Evolutionary conservation across 2,329 filamentous ascomycete genomes (phyloP), one percentile per base, ranked within the genome.

Genomic region (Aspergillus versicolor): DNA sequence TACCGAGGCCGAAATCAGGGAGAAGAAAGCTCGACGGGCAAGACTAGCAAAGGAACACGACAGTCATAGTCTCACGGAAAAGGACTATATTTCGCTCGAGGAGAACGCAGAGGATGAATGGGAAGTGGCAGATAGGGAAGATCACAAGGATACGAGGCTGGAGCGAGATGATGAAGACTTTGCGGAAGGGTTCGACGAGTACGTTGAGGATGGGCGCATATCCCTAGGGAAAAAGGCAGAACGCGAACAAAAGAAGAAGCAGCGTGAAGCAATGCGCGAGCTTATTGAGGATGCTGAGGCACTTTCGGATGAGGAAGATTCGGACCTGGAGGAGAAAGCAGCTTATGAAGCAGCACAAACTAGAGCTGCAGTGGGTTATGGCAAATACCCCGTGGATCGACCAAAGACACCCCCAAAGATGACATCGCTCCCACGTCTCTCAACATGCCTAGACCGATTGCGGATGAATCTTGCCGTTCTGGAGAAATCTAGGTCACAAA

Each of bases 151-250:
- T 60, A 89, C 88, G 5, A 84, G 93, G 1, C 82, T 97, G 2
- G 83, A 92, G 5, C 84, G 82, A 42, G 92, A 97, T 34, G 93
- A 97, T 65, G 93, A 97, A 70, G 91, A 97, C 67, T 83, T 97
- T 0, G 90, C 90, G 38, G 94, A 97, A 75, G 92, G 92, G 0
- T 97, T 96, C 65, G 93, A 97, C 59, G 88, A 93, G 54, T 96
- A 90, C 66, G 90, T 94, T 8, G 90, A 94, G 41, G 91, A 96
- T 69, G 91, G 90, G 8, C 85, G 85, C 7, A 84, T 97, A 9
- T 84, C 90, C 1, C 80, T 97, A 0, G 91, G 92, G 34, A 86
- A 83, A 60, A 90, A 89, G 59, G 91, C 91, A 0, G 90, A 94
- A 73, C 85, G 84, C 19, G 90, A 91, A 64, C 88, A 82, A 45